Percentiles rank a stretch among this genome's conserved stretches.
phyloP scores from a whole-genome alignment of 306 rosid genomes.

The Citrullus colocynthis region DNA sequence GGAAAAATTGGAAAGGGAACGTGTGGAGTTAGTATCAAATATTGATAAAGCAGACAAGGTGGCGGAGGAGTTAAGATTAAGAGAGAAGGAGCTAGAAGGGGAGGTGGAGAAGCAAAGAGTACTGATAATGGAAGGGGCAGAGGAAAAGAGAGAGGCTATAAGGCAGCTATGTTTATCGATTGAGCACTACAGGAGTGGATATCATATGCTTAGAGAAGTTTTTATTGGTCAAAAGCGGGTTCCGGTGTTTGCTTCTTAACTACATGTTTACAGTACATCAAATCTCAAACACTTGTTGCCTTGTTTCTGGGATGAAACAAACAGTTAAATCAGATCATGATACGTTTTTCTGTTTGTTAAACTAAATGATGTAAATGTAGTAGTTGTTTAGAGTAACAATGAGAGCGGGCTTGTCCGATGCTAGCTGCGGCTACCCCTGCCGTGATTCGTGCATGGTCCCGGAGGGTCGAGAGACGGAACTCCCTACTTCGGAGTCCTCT shows the following conservation, averaged over 20 bases:
- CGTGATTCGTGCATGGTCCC: neutral
- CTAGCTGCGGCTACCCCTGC: neutral
- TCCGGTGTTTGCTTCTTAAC: conserved; percentile 50
- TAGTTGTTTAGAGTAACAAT: neutral
- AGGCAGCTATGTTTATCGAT: conserved; percentile 83
- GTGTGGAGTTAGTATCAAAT: conserved; percentile 24
- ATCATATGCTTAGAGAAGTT: conserved; percentile 48
- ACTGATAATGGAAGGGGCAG: conserved; percentile 56
- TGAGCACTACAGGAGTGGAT: conserved; percentile 61
- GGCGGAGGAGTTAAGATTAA: conserved; percentile 36
- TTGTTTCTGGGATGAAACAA: neutral
- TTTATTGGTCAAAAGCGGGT: conserved; percentile 39
- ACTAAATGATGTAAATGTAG: conserved; percentile 5
- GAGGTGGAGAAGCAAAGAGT: conserved; percentile 56
- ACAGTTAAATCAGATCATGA: neutral
- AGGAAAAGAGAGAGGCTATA: conserved; percentile 82
- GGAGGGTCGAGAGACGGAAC: neutral
- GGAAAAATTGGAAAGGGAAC: conserved; percentile 44
- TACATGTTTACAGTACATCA: neutral
- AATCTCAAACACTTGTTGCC: neutral
- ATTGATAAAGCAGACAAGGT: conserved; percentile 32
- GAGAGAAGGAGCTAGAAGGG: conserved; percentile 39
- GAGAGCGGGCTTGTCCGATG: neutral
- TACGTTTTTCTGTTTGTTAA: neutral
- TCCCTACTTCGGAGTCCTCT: neutral